Percentiles rank a stretch among this genome's conserved stretches.
These are phyloP conservation scores for Meredithiella fracta DNA, from an alignment of 2,329 filamentous ascomycete species.

Conservation along the genomic window DNA sequence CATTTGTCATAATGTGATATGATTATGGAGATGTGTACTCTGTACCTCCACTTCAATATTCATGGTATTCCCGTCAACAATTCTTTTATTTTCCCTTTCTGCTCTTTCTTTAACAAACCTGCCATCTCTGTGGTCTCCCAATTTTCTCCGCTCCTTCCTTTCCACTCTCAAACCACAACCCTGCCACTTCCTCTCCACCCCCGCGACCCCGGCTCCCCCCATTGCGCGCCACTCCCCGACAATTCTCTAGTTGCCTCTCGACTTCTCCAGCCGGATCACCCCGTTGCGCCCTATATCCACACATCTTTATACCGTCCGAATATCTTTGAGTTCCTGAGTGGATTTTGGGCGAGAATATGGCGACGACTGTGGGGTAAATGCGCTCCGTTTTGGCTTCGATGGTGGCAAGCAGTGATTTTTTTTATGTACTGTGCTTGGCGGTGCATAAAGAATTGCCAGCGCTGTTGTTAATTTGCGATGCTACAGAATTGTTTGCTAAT, in stretches of 20 bases:
- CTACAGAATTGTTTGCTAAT: no score
- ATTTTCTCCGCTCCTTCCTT: conserved; percentile 2
- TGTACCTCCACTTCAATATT: no score
- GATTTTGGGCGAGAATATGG: background rate
- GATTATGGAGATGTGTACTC: no score
- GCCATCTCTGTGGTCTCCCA: background rate
- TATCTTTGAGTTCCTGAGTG: background rate
- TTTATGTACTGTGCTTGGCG: background rate
- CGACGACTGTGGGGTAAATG: conserved; percentile 9
- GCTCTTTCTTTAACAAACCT: background rate
- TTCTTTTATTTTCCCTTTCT: no score
- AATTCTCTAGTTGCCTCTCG: background rate
- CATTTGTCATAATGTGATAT: no score
- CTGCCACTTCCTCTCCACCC: background rate
- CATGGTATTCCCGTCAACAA: no score
- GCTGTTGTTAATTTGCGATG: no score
- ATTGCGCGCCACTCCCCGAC: background rate
- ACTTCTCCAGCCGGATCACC: background rate
- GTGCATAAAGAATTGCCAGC: no score
- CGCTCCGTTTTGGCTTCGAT: background rate
- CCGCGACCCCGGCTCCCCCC: background rate
- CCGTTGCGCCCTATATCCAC: background rate
- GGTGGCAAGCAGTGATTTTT: background rate
- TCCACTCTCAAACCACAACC: background rate
- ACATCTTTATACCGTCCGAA: background rate